Percentiles rank a stretch among this genome's conserved stretches.
These are phyloP conservation scores for Colletotrichum sp. DNA, from an alignment of 2,329 filamentous ascomycete genomes.

Conservation along the genomic window DNA sequence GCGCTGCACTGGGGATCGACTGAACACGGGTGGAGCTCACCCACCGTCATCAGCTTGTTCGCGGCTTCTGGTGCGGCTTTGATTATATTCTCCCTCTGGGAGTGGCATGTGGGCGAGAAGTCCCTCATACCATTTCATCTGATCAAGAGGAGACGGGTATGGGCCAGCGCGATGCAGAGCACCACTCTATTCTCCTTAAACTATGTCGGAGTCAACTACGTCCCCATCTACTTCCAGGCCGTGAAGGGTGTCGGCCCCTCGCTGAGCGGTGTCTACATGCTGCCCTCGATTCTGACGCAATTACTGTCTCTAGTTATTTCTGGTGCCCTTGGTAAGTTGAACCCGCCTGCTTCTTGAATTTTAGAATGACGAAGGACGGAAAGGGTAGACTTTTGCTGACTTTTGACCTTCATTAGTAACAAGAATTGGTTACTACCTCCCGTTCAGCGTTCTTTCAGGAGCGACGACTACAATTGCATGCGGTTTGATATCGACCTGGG, in stretches of 20 bases:
- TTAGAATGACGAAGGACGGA: background rate
- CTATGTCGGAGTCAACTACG: background rate
- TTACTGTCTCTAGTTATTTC: background rate
- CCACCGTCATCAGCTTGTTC: background rate
- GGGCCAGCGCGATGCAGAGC: background rate
- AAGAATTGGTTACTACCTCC: background rate
- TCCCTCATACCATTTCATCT: background rate
- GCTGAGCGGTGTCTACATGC: background rate
- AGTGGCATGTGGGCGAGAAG: background rate
- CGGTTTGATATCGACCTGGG: background rate
- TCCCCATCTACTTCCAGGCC: background rate
- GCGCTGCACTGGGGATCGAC: background rate
- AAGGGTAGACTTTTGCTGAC: background rate
- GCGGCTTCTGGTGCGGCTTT: background rate
- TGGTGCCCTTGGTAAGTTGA: background rate
- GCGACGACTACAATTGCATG: background rate
- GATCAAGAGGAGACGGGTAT: background rate
- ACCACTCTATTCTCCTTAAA: rapidly evolving
- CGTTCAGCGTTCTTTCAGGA: background rate
- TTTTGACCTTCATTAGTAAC: background rate
- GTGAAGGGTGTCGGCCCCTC: background rate
- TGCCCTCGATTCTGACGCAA: background rate
- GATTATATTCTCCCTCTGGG: rapidly evolving
- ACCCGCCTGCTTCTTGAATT: rapidly evolving
- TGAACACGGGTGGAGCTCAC: background rate